Base-by-base conservation (phyloP, 1,284 basidiomycete species). In the Sporisorium graminicola region DNA sequence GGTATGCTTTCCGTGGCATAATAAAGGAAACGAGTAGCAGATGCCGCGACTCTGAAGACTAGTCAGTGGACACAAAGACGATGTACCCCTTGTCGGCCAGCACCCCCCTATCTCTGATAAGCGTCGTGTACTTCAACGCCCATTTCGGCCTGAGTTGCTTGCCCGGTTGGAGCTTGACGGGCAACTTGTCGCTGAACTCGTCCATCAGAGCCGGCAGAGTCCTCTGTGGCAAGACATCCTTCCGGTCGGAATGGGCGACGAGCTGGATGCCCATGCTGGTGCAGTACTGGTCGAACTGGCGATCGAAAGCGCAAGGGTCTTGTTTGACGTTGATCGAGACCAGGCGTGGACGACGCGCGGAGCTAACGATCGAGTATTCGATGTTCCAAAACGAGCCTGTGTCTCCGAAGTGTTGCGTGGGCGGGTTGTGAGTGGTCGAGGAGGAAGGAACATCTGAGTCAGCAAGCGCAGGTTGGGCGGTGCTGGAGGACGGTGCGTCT, bases 71-170 rank as follows among this genome's bases (percentile, higher is more conserved):
- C 8, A 70, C 63, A 43, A 35, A 70, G 6, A 74, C 72, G 26
- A 74, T 64, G 44, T 74, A 74, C 0, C 81, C 79, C 52, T 80
- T 79, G 42, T 82, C 81, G 6, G 80, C 81, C 18, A 82, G 44
- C 6, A 82, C 74, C 3, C 81, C 81, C 18, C 81, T 58, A 35
- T 81, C 78, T 18, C 78, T 70, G 44, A 82, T 82, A 22, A 82
- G 35, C 4, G 79, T 77, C 1, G 79, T 78, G 53, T 81, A 81
- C 62, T 82, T 80, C 52, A 82, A 51, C 1, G 72, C 78, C 80
- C 80, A 82, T 22, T 70, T 72, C 1, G 80, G 69, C 50, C 46
- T 69, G 20, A 69, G 43, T 13, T n/a, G 40, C n/a, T 27, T 54
- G 5, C 49, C 55, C 1, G n/a, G 40, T 4, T 40, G 44, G 13